phyloP scores from a whole-genome alignment of 2,329 filamentous ascomycete species.

The Trichoderma semiorbis region DNA sequence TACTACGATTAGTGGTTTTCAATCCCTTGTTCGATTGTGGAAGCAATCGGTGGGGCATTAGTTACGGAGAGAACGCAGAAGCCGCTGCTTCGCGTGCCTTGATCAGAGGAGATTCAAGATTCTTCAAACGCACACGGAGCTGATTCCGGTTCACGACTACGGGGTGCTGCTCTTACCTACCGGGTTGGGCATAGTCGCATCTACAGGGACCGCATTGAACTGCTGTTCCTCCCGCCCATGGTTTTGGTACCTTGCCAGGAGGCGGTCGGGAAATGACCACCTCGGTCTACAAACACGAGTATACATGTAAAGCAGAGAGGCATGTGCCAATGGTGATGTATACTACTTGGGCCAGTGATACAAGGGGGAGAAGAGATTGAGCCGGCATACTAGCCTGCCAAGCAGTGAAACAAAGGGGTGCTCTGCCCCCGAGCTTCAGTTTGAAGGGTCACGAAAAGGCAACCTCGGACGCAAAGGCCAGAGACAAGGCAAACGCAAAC shows the following conservation, averaged over 20 bases:
- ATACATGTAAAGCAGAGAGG: neutral
- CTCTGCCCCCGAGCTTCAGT: neutral
- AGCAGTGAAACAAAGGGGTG: neutral
- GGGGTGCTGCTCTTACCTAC: neutral
- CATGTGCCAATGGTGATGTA: neutral
- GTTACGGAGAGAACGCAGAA: neutral
- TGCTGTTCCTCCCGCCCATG: neutral
- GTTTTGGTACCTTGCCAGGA: neutral
- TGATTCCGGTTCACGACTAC: neutral
- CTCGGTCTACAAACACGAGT: neutral
- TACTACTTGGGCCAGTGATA: neutral
- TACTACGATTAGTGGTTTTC: neutral
- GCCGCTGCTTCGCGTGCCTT: neutral
- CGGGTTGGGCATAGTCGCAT: neutral
- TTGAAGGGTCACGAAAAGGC: neutral
- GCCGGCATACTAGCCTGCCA: neutral
- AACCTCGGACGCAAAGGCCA: neutral
- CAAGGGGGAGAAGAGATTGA: neutral
- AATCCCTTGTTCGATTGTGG: neutral
- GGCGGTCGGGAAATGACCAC: neutral
- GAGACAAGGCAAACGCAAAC: neutral
- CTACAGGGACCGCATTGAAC: neutral
- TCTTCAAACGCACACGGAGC: neutral
- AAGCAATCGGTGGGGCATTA: neutral
- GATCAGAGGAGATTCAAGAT: neutral